phyloP scores from a whole-genome alignment of 1,284 basidiomycete genomes.

The Rhodotorula sp. region DNA sequence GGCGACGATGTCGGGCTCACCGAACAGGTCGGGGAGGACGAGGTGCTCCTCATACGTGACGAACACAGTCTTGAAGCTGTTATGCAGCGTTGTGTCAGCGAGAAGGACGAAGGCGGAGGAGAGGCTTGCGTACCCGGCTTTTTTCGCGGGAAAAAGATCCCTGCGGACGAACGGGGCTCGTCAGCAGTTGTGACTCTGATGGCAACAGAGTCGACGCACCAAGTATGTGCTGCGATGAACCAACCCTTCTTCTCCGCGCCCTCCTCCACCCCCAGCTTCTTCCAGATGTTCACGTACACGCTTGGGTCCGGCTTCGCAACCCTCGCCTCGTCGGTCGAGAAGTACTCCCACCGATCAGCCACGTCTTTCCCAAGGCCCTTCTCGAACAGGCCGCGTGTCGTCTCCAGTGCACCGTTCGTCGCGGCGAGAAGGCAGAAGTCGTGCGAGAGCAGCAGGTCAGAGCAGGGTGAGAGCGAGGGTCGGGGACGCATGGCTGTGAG shows the following conservation, averaged over 20 bases:
- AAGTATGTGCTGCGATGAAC: conserved; percentile 34
- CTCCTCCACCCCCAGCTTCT: conserved; percentile 1
- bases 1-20: conserved; percentile 32
- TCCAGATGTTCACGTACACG: conserved; percentile 30
- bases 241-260: conserved; percentile 11
- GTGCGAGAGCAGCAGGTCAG: conserved; percentile 5
- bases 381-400: conserved; percentile 11
- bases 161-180: not conserved
- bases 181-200: no score
- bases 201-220: conserved; percentile 24
- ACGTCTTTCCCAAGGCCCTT: conserved; percentile 6
- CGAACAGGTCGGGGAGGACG: conserved; percentile 16
- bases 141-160: conserved; percentile 31
- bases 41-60: conserved; percentile 35
- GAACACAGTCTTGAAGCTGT: conserved; percentile 25
- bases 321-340: conserved; percentile 27
- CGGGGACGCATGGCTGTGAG: conserved; percentile 10
- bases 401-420: conserved; percentile 32
- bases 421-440: conserved; percentile 22
- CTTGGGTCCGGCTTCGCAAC: conserved; percentile 30
- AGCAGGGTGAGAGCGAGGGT: conserved; percentile 1
- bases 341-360: conserved; percentile 11
- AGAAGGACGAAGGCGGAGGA: not conserved
- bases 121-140: conserved; percentile 25
- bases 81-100: accelerated